A percentile compares a stretch with the other conserved stretches of the same genome.
Conservation (phyloP, 345 rosid species). For the Anacardium occidentale region DNA sequence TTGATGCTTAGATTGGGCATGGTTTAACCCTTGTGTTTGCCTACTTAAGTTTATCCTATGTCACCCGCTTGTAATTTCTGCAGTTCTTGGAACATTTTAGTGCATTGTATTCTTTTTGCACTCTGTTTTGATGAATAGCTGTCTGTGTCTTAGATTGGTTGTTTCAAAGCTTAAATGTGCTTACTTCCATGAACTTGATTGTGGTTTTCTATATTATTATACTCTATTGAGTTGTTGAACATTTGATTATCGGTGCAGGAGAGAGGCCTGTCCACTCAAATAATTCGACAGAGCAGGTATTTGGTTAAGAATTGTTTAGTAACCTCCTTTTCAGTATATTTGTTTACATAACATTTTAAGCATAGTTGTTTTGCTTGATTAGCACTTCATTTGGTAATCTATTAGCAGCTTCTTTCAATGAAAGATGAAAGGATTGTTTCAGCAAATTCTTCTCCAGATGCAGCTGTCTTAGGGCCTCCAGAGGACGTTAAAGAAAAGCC, state of each 20-base stretch:
- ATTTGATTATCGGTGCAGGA: slow-evolving; percentile 37
- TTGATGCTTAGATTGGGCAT: no score
- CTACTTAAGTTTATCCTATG: no score
- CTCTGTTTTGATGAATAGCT: not conserved
- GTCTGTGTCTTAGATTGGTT: no score
- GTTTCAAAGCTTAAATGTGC: not conserved
- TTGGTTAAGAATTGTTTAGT: not conserved
- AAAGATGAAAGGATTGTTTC: slow-evolving; percentile 58
- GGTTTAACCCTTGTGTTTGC: no score
- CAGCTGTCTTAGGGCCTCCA: slow-evolving; percentile 37
- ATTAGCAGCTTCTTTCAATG: slow-evolving; percentile 47
- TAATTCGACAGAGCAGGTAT: slow-evolving; percentile 46
- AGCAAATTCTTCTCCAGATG: slow-evolving; percentile 46
- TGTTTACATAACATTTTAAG: slow-evolving; percentile 7
- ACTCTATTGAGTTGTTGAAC: not conserved
- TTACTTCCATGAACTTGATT: slow-evolving; percentile 3
- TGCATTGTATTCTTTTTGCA: not conserved
- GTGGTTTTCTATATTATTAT: not conserved
- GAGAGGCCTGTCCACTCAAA: slow-evolving; percentile 37
- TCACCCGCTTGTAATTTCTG: no score
- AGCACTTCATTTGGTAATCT: slow-evolving; percentile 31
- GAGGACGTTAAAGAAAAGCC: slow-evolving; percentile 24
- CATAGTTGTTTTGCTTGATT: slow-evolving; percentile 14
- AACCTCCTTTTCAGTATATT: not conserved
- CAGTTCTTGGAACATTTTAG: not conserved